A percentile compares a stretch with the other conserved stretches of the same genome.
phyloP scores from a whole-genome alignment of 768 basidiomycete genomes.

The Pisolithus sp. region DNA sequence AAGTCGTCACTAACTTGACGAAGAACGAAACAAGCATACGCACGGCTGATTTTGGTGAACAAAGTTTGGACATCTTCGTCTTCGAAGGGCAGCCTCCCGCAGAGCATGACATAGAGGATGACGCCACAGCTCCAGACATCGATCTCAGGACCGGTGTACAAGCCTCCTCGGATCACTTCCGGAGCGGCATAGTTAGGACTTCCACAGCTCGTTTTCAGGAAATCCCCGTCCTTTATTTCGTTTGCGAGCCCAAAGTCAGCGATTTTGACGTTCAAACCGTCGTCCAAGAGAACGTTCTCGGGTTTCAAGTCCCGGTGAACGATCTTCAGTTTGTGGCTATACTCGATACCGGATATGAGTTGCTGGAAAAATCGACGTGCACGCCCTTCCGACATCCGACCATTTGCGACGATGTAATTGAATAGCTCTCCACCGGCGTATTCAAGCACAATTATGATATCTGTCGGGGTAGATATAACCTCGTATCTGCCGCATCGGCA shows the following conservation, averaged over 20 bases:
- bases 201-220: conserved; percentile 94
- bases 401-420: conserved; percentile 95
- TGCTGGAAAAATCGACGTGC: conserved; percentile 97
- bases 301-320: conserved; percentile 98
- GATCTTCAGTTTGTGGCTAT: conserved; percentile 93
- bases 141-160: conserved; percentile 97
- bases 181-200: conserved; percentile 99
- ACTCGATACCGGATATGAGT: conserved; percentile 95
- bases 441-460: conserved; percentile 98
- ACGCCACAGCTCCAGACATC: conserved; percentile 99
- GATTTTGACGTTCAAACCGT: conserved; percentile 88
- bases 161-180: conserved; percentile 91
- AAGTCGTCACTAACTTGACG: background rate
- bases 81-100: conserved; percentile 92
- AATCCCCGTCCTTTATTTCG: conserved; percentile 94
- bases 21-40: conserved; percentile 20
- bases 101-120: conserved; percentile 98
- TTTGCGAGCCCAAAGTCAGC: conserved; percentile 98
- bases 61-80: conserved; percentile 91
- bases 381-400: conserved; percentile 81
- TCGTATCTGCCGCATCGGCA: conserved; percentile 50
- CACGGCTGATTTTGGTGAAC: conserved; percentile 91
- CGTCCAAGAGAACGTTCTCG: conserved; percentile 87
- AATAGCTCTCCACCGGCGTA: conserved; percentile 95
- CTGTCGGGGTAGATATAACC: conserved; percentile 87